These are phyloP conservation scores for Fraxinus cuspidata DNA, from an alignment of 257 asterid genomes.

Conservation along the genomic window DNA sequence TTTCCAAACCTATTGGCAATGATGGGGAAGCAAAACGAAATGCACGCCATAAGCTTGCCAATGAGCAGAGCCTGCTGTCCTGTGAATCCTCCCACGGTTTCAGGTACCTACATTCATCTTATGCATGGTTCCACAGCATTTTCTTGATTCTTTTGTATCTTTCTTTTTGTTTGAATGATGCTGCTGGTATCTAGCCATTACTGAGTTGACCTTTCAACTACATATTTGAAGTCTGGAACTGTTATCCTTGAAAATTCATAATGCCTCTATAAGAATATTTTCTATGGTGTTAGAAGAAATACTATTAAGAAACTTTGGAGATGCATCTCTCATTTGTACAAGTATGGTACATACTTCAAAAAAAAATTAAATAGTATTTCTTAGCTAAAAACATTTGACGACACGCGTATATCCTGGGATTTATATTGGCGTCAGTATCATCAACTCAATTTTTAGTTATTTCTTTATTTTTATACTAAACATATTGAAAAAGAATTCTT, in stretches of 20 bases:
- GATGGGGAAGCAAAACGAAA: slow-evolving; percentile 70
- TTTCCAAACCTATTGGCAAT: slow-evolving; percentile 65
- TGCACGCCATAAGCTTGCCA: slow-evolving; percentile 60
- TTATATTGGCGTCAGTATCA: background rate
- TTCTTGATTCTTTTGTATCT: background rate
- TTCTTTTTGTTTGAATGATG: slow-evolving; percentile 1
- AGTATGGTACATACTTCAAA: slow-evolving; percentile 6
- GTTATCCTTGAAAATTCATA: background rate
- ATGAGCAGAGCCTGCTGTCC: slow-evolving; percentile 66
- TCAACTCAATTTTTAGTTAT: background rate
- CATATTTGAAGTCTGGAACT: background rate
- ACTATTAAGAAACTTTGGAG: background rate
- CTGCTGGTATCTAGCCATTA: slow-evolving; percentile 9
- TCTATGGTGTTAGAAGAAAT: background rate
- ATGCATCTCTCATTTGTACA: background rate
- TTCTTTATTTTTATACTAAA: background rate
- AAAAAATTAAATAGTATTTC: background rate
- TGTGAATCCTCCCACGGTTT: slow-evolving; percentile 60
- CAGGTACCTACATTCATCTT: slow-evolving; percentile 45
- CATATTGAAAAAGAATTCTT: background rate
- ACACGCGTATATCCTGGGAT: background rate
- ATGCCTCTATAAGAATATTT: slow-evolving; percentile 9
- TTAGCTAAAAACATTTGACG: background rate
- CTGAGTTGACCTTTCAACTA: background rate
- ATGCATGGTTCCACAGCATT: slow-evolving; percentile 25